Evolutionary conservation across 163 green algal species (phyloP), one percentile per base, ranked within the genome.

Genomic region (Scenedesmus sp.): DNA sequence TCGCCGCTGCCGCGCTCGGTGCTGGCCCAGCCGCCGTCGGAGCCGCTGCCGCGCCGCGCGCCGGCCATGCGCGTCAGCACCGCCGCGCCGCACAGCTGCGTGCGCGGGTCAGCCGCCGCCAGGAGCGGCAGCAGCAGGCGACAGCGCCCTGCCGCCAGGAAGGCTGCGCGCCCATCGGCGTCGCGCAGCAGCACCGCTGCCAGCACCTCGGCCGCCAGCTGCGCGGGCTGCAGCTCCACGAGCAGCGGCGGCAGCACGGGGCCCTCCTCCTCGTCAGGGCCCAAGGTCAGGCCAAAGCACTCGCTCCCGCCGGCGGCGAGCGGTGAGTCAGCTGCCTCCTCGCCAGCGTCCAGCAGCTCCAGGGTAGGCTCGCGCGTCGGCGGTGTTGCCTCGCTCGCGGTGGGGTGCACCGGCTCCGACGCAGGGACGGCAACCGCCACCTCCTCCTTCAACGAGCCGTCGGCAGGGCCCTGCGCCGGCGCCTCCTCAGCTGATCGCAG

Each of bases 131-230:
- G 70, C 54, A 78, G 70, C 34, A 65, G 20, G 14, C 39, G 53
- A 31, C 34, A 70, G 54, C 42, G 54, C 33, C 54, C 54, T 48
- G 17, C 20, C 18, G 56, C 20, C 31, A 60, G 5, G 20, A 56
- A 78, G 13, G 28, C 18, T n/a, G 17, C 20, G 18, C 36, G 70
- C 28, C 34, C 70, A n/a, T 31, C 36, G 14, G 53, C n/a, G 28
- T 78, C 70, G 42, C 70, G 58, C 33, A 78, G 70, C 26, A 78
- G 54, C 33, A 78, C 39, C 11, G 54, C 56, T 34, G 36, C 39
- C 24, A 78, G 54, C 2, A 78, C 34, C n/a, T 78, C 70, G 14
- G 70, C 70, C 48, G 70, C 70, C 14, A 78, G 36, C 54, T 69
- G 39, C 22, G 60, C 45, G 1, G 64, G 64, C 24, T 74, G 45